Conservation (phyloP, 805 yeast genomes). For the Nakazawaea ambrosiae region DNA sequence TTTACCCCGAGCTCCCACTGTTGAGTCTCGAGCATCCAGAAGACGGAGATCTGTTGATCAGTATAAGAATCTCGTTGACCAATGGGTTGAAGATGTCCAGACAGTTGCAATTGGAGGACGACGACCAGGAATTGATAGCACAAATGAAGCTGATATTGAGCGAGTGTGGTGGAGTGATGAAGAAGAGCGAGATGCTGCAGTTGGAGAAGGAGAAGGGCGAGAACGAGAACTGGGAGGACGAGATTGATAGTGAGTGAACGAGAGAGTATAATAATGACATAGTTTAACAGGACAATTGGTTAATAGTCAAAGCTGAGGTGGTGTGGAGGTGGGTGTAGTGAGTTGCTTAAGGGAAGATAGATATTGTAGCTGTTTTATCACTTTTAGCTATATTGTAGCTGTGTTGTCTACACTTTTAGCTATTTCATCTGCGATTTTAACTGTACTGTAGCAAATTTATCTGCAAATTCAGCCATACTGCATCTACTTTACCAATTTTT, state of each 20-base stretch:
- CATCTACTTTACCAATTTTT: too few species aligned
- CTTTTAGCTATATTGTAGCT: too few species aligned
- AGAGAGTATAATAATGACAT: not conserved
- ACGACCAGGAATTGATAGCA: constrained; percentile 21
- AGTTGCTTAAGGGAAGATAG: too few species aligned
- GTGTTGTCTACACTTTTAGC: too few species aligned
- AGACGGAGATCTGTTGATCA: constrained; percentile 24
- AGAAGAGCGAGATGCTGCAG: constrained; percentile 20
- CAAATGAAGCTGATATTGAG: constrained; percentile 33
- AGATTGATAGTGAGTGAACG: constrained; percentile 30
- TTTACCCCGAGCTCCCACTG: constrained; percentile 33
- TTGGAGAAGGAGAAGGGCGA: constrained; percentile 14
- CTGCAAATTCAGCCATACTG: too few species aligned
- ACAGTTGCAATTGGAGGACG: constrained; percentile 29
- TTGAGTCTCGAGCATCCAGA: constrained; percentile 22
- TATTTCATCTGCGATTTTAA: too few species aligned
- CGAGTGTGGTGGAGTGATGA: constrained; percentile 30
- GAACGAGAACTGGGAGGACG: constrained; percentile 46
- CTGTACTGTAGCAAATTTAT: too few species aligned
- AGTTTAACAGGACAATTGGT: too few species aligned
- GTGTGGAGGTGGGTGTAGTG: too few species aligned
- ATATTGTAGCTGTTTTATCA: too few species aligned
- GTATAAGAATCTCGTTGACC: constrained; percentile 35
- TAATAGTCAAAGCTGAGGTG: too few species aligned
- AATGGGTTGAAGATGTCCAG: constrained; percentile 27